phyloP scores from a whole-genome alignment of 2,329 filamentous ascomycete species.

The Laburnicola sp. region DNA sequence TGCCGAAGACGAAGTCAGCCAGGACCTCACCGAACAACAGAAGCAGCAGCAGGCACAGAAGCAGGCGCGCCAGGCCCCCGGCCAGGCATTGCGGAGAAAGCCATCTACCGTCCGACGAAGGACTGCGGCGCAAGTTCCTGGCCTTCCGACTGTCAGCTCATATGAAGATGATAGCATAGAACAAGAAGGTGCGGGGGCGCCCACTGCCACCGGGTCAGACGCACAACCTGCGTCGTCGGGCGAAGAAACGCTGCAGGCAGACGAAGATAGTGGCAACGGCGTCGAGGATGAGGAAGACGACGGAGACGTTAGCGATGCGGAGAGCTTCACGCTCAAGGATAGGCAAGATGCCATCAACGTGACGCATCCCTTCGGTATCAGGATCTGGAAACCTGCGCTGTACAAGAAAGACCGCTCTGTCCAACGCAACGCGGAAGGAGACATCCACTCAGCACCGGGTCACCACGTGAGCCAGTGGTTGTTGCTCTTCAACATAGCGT shows the following conservation, averaged over 20 bases:
- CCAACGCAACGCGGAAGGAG: constrained; percentile 91
- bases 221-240: constrained; percentile 35
- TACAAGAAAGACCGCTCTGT: constrained; percentile 98
- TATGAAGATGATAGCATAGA: constrained; percentile 47
- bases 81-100: constrained; percentile 52
- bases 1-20: constrained; percentile 76
- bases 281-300: constrained; percentile 68
- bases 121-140: constrained; percentile 50
- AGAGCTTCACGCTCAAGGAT: constrained; percentile 97
- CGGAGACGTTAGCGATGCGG: constrained; percentile 80
- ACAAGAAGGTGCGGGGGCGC: constrained; percentile 36
- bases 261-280: constrained; percentile 52
- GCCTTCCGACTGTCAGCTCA: constrained; percentile 55
- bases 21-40: constrained; percentile 57
- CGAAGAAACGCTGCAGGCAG: constrained; percentile 46
- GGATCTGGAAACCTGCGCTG: constrained; percentile 96
- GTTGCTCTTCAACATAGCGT: constrained; percentile 83
- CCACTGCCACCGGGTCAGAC: constrained; percentile 30
- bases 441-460: constrained; percentile 94
- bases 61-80: constrained; percentile 22
- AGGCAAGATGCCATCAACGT: constrained; percentile 97
- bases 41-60: constrained; percentile 29
- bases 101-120: constrained; percentile 57
- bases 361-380: constrained; percentile 97
- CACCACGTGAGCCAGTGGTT: constrained; percentile 83